These are phyloP conservation scores for Pseudopithomyces chartarum DNA, from an alignment of 2,329 filamentous ascomycete species.

Conservation along the genomic window DNA sequence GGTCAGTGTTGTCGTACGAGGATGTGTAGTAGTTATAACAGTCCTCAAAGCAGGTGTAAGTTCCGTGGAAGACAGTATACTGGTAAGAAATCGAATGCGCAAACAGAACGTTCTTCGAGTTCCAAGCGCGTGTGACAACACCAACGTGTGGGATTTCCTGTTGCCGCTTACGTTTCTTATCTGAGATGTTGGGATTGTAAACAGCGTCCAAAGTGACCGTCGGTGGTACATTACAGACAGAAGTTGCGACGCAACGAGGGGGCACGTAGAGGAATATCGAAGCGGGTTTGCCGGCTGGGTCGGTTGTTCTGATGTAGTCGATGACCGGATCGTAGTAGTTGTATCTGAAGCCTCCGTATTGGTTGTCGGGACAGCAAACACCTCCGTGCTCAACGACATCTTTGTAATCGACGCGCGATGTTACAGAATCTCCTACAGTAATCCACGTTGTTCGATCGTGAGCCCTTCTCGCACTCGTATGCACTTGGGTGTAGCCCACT, in stretches of 20 bases:
- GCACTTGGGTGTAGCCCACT: neutral
- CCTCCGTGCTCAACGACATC: neutral
- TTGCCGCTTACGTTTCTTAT: neutral
- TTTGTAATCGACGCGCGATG: neutral
- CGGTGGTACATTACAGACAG: neutral
- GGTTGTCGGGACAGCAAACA: neutral
- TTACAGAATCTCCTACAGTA: neutral
- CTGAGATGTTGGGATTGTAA: neutral
- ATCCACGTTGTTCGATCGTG: neutral
- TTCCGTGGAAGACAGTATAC: slow-evolving; percentile 1
- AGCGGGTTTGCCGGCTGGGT: neutral
- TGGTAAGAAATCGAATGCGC: neutral
- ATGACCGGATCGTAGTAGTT: neutral
- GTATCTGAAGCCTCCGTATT: neutral
- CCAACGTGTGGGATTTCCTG: neutral
- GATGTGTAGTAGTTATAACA: slow-evolving; percentile 1
- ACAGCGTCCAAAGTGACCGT: neutral
- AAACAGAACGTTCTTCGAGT: neutral
- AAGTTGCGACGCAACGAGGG: neutral
- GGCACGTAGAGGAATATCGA: neutral
- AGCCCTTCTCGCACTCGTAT: neutral
- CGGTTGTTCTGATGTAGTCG: neutral
- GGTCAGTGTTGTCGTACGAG: neutral
- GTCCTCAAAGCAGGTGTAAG: slow-evolving; percentile 1
- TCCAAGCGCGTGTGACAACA: neutral